A percentile compares a stretch with the other conserved stretches of the same genome.
phyloP scores from a whole-genome alignment of 108 stramenopile genomes.

The Epithemia pelagica region DNA sequence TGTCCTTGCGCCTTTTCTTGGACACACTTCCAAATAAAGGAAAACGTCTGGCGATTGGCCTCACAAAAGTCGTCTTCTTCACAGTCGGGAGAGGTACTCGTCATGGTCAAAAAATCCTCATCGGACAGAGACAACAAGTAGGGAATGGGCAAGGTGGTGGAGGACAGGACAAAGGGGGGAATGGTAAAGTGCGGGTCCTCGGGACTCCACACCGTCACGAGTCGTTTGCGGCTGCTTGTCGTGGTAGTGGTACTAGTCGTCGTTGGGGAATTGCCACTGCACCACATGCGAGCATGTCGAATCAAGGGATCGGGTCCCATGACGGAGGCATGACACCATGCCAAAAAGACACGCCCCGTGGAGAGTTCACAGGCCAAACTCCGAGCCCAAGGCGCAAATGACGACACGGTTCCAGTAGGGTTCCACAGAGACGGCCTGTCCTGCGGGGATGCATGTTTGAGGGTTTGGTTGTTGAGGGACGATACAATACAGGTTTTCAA shows the following conservation, averaged over 20 bases:
- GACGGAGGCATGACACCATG: constrained; percentile 24
- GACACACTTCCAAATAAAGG: constrained; percentile 2
- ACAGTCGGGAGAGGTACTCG: constrained; percentile 67
- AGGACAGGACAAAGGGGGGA: constrained; percentile 10
- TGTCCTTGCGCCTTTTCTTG: too few species aligned
- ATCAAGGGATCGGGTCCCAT: constrained; percentile 46
- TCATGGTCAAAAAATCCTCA: constrained; percentile 37
- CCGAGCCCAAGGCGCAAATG: constrained; percentile 45
- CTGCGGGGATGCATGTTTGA: constrained; percentile 20
- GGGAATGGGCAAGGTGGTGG: constrained; percentile 13
- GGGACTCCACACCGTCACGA: constrained; percentile 24
- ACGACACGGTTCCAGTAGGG: too few species aligned
- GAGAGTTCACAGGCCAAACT: constrained; percentile 54
- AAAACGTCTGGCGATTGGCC: constrained; percentile 30
- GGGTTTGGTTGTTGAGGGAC: constrained; percentile 31
- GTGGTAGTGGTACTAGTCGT: too few species aligned
- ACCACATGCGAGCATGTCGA: constrained; percentile 54
- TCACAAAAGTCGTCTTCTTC: constrained; percentile 65
- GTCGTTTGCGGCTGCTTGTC: not conserved
- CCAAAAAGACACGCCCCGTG: constrained; percentile 56
- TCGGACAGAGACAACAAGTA: constrained; percentile 47
- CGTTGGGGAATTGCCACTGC: not conserved
- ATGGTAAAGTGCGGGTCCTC: constrained; percentile 37
- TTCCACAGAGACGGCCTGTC: too few species aligned
- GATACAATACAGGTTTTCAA: constrained; percentile 59